phyloP scores from a whole-genome alignment of 1,139 yeast species.

The Suhomyces ambrosiae region DNA sequence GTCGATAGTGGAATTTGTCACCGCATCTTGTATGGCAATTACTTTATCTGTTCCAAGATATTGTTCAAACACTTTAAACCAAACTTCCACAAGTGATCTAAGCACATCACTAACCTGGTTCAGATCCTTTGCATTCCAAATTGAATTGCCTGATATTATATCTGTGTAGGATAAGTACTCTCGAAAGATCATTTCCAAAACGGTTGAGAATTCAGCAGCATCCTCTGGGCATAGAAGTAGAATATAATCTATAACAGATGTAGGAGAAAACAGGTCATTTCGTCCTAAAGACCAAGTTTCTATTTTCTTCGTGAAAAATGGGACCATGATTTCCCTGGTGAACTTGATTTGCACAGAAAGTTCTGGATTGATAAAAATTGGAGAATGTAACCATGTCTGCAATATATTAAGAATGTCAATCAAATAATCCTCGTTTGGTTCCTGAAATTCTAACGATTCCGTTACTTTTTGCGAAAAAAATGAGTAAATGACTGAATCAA shows the following conservation, averaged over 20 bases:
- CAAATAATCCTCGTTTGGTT: conserved; percentile 11
- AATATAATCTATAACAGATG: conserved; percentile 23
- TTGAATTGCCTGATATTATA: conserved; percentile 15
- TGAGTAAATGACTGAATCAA: conserved; percentile 15
- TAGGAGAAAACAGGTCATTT: conserved; percentile 9
- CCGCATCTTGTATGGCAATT: neutral
- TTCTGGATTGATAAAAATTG: conserved; percentile 20
- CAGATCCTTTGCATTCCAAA: conserved; percentile 18
- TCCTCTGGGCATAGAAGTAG: conserved; percentile 19
- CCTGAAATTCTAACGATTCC: conserved; percentile 2
- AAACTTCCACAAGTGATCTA: conserved; percentile 10
- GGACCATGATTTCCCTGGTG: conserved; percentile 21
- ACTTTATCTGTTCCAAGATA: conserved; percentile 10
- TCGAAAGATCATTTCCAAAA: conserved; percentile 14
- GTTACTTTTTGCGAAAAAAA: conserved; percentile 8
- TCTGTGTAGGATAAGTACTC: conserved; percentile 19
- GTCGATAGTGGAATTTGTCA: conserved; percentile 3
- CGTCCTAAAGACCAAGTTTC: conserved; percentile 17
- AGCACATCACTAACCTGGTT: conserved; percentile 3
- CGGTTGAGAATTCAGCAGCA: conserved; percentile 15
- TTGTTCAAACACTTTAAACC: conserved; percentile 16
- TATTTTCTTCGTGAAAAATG: conserved; percentile 17
- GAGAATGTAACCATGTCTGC: conserved; percentile 19
- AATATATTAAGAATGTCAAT: conserved; percentile 15
- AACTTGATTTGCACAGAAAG: conserved; percentile 18